These are phyloP conservation scores for Aureococcus anophagefferens DNA, from an alignment of 108 stramenopile species.

Conservation along the genomic window DNA sequence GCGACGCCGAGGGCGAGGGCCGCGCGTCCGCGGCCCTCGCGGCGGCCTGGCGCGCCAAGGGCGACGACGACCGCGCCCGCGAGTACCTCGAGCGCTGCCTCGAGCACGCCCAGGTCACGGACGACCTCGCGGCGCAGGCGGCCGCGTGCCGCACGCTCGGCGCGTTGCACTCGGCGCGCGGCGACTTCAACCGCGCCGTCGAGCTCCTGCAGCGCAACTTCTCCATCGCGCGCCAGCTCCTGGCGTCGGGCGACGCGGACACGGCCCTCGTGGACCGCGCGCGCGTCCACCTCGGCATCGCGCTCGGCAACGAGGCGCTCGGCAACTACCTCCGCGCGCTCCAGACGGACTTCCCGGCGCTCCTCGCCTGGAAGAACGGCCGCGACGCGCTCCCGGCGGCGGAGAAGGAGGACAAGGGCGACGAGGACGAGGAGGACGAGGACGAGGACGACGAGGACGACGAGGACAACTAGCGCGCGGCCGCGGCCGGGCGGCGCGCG, in stretches of 20 bases:
- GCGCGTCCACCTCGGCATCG: constrained; percentile 19
- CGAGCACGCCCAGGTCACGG: constrained; percentile 26
- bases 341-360: constrained; percentile 7
- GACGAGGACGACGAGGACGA: too few relatives aligned
- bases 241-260: constrained; percentile 2
- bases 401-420: too few relatives aligned
- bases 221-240: neutral
- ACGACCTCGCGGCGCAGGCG: constrained; percentile 33
- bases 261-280: constrained; percentile 9
- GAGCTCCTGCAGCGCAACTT: constrained; percentile 14
- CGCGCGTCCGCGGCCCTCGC: constrained; percentile 38
- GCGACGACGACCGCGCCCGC: constrained; percentile 31
- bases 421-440: too few relatives aligned
- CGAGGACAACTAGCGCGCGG: too few relatives aligned
- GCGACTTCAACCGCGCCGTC: constrained; percentile 5
- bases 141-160: constrained; percentile 40
- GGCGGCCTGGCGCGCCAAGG: constrained; percentile 26
- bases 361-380: constrained; percentile 14
- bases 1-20: constrained; percentile 33
- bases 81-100: constrained; percentile 28
- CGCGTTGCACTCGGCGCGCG: neutral
- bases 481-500: too few relatives aligned
- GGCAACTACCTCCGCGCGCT: constrained; percentile 7
- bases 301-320: constrained; percentile 12
- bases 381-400: too few relatives aligned